Evolutionary conservation across 176 grass and related monocot species (phyloP), one percentile per base, ranked within the genome.

Genomic region (Themeda triandra): DNA sequence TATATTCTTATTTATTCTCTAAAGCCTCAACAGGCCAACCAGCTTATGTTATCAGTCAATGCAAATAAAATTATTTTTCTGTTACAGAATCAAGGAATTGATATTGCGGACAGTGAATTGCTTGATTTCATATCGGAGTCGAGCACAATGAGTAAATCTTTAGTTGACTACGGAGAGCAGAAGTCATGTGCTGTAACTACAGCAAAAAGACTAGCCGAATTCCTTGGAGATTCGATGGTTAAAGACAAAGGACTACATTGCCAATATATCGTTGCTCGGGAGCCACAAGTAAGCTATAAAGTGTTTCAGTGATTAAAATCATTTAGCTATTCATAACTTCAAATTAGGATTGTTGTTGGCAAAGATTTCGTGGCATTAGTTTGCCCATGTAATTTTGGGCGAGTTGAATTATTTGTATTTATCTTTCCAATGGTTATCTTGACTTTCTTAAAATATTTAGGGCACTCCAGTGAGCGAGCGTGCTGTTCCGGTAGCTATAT

Each of bases 161-260:
- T 98, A 83, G 80, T 90, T 80, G 93, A 98, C 82, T 98, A 98
- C 64, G 96, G 96, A 36, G 92, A 86, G 30, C 93, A 98, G 80
- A 98, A 98, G 84, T 98, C 96, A 82, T 98, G 92, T 80, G 92
- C 93, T 80, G 92, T 95, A 73, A 95, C 96, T 83, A 98, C 96
- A 65, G 96, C 96, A 76, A 98, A 88, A 87, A 87, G 92, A 64
- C 91, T 98, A 59, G 92, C 96, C 64, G 89, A 95, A 79, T 98
- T 98, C 70, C 91, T 98, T 73, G 96, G 96, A 69, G 89, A 94
- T 84, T 86, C 91, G 37, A 98, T 98, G 96, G 93, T 98, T 18
- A 94, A 94, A 88, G 96, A 98, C 76, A 98, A 98, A 91, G 96
- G 96, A 32, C 89, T 98, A n/a, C 95, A 89, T 71, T 98, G 95